Percentiles rank a stretch among this genome's conserved stretches.
Evolutionary conservation across 2,329 filamentous ascomycete species (phyloP).

Genomic region (Fusarium penzigii): DNA sequence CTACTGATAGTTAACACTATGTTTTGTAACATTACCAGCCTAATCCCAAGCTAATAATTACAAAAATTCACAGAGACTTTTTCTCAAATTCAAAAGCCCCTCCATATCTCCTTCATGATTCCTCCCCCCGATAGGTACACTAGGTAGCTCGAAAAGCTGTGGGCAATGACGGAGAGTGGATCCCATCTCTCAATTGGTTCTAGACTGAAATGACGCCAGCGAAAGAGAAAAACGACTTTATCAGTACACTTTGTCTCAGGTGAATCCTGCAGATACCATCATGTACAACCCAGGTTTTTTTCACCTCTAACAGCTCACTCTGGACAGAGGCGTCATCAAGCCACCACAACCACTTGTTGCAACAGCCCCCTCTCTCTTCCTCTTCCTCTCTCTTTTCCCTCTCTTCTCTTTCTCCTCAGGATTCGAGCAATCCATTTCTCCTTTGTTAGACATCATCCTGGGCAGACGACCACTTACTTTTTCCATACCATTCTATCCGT

Average conservation of each 20-base stretch:
- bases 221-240: background rate
- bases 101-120: too few relatives aligned
- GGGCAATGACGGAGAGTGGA: background rate
- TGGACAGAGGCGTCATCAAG: slow-evolving; percentile 12
- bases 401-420: background rate
- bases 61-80: too few relatives aligned
- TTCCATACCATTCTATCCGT: slow-evolving; percentile 2
- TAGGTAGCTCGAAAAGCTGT: too few relatives aligned
- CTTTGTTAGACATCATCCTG: too few relatives aligned
- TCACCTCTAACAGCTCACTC: slow-evolving; percentile 5
- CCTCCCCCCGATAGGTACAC: too few relatives aligned
- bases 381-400: background rate
- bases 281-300: background rate
- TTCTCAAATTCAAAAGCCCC: too few relatives aligned
- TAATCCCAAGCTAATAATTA: too few relatives aligned
- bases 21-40: too few relatives aligned
- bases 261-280: background rate
- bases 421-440: too few relatives aligned
- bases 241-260: background rate
- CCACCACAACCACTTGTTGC: slow-evolving; percentile 22
- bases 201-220: background rate
- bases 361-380: background rate
- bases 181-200: too few relatives aligned
- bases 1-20: too few relatives aligned
- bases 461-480: slow-evolving; percentile 13